A percentile compares a stretch with the other conserved stretches of the same genome.
These are phyloP conservation scores for Acanthamoeba royreba DNA, from an alignment of 208 protist species.

Conservation along the genomic window DNA sequence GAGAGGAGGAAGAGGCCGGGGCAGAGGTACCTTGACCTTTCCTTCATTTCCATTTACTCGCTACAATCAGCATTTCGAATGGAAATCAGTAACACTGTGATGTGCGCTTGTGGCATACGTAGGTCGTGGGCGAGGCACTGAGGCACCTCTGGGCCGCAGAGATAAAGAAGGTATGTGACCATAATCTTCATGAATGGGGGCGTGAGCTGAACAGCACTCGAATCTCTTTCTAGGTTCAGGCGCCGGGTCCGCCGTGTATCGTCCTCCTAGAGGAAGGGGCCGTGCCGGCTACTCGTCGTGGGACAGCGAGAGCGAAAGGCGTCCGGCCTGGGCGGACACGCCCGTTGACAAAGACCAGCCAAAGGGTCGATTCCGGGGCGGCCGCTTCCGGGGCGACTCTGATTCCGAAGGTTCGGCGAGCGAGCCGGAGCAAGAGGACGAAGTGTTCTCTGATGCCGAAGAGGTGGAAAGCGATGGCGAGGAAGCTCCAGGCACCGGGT, in stretches of 20 bases:
- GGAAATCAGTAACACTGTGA: too few species aligned
- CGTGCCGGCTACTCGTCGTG: not conserved
- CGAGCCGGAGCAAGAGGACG: not conserved
- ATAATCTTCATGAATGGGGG: not conserved
- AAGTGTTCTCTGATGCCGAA: not conserved
- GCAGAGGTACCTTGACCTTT: too few species aligned
- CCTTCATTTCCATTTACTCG: too few species aligned
- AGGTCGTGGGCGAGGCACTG: not conserved
- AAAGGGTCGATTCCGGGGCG: not conserved
- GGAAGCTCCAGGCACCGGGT: not conserved
- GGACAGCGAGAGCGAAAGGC: slow-evolving; percentile 12
- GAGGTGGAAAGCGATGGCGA: not conserved
- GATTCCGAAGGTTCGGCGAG: not conserved
- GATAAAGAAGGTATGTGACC: not conserved
- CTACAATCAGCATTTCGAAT: not conserved
- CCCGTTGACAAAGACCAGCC: not conserved
- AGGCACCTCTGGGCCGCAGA: not conserved
- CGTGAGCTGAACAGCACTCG: not conserved
- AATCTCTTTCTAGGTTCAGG: not conserved
- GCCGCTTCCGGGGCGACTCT: not conserved
- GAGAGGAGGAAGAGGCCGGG: not conserved
- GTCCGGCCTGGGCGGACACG: not conserved
- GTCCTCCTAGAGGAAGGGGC: not conserved
- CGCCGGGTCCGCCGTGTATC: not conserved
- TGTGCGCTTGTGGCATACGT: not conserved